phyloP scores from a whole-genome alignment of 192 early-diverging fungal genomes.

The Coemansia erecta region DNA sequence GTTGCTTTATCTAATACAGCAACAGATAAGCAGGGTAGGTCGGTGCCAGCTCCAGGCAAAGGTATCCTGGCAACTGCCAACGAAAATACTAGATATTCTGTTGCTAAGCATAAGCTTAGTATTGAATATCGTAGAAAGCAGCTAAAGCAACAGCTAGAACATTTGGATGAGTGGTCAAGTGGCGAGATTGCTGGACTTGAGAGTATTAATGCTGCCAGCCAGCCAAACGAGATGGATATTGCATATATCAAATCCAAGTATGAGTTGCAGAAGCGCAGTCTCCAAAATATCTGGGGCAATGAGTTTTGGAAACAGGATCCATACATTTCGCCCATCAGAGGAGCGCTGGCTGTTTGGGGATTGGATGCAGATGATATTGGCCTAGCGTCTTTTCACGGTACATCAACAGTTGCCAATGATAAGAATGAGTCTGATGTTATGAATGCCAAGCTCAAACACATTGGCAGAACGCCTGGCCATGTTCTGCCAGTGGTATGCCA shows the following conservation, averaged over 20 bases:
- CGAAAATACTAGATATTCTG: too few relatives aligned
- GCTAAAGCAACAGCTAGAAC: too few relatives aligned
- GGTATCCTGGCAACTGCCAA: too few relatives aligned
- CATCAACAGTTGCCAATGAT: slow-evolving; percentile 91
- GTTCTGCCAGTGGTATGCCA: slow-evolving; percentile 76
- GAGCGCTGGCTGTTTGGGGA: slow-evolving; percentile 78
- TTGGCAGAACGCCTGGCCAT: slow-evolving; percentile 81
- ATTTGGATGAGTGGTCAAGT: too few relatives aligned
- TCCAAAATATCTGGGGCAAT: slow-evolving; percentile 18
- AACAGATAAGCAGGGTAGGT: slow-evolving; percentile 89
- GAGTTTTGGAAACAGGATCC: slow-evolving; percentile 78
- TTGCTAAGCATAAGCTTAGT: too few relatives aligned
- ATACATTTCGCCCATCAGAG: slow-evolving; percentile 77
- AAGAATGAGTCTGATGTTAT: slow-evolving; percentile 88
- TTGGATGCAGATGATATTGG: slow-evolving; percentile 86
- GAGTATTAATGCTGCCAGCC: too few relatives aligned
- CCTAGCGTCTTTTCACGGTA: slow-evolving; percentile 91
- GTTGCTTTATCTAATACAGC: slow-evolving; percentile 81
- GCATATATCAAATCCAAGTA: too few relatives aligned
- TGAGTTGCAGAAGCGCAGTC: too few relatives aligned
- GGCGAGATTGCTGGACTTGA: too few relatives aligned
- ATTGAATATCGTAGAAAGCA: too few relatives aligned
- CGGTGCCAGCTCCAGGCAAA: slow-evolving; percentile 84
- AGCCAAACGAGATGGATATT: too few relatives aligned
- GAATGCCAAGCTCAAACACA: slow-evolving; percentile 80